phyloP scores from a whole-genome alignment of 257 asterid genomes.

The Datura wrightii region DNA sequence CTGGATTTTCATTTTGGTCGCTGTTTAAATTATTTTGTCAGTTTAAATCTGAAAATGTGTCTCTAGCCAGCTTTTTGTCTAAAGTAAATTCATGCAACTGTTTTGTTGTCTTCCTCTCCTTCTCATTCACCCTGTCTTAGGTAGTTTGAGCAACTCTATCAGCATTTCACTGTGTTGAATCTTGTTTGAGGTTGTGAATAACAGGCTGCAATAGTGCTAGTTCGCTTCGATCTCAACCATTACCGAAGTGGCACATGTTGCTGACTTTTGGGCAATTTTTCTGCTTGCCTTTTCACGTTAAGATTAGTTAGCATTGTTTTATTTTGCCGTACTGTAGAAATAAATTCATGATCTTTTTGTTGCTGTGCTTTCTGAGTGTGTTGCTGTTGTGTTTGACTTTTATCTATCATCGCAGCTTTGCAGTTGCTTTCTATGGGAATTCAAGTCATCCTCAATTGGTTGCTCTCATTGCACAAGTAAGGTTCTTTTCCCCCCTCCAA shows the following conservation, averaged over 20 bases:
- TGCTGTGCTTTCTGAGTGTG: neutral
- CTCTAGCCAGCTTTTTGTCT: neutral
- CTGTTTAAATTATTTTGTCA: neutral
- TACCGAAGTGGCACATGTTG: neutral
- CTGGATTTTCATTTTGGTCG: conserved; percentile 2
- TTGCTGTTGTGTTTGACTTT: neutral
- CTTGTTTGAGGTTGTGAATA: conserved; percentile 1
- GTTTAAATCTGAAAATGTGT: neutral
- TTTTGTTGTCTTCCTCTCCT: conserved; percentile 5
- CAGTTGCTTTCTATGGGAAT: conserved; percentile 84
- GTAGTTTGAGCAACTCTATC: neutral
- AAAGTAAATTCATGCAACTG: conserved; percentile 13
- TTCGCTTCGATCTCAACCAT: conserved; percentile 15
- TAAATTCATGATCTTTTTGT: neutral
- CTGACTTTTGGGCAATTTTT: conserved; percentile 16
- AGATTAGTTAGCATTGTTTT: neutral
- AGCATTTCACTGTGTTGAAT: conserved; percentile 17
- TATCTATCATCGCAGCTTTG: conserved; percentile 64
- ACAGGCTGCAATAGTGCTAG: neutral
- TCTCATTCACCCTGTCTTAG: conserved; percentile 19
- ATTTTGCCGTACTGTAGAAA: neutral
- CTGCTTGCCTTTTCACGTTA: neutral
- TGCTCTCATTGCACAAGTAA: conserved; percentile 96
- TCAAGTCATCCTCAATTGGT: conserved; percentile 82
- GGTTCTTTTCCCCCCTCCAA: conserved; percentile 32